Conservation (phyloP, 805 yeast species). For the Lipomyces yamadae region DNA sequence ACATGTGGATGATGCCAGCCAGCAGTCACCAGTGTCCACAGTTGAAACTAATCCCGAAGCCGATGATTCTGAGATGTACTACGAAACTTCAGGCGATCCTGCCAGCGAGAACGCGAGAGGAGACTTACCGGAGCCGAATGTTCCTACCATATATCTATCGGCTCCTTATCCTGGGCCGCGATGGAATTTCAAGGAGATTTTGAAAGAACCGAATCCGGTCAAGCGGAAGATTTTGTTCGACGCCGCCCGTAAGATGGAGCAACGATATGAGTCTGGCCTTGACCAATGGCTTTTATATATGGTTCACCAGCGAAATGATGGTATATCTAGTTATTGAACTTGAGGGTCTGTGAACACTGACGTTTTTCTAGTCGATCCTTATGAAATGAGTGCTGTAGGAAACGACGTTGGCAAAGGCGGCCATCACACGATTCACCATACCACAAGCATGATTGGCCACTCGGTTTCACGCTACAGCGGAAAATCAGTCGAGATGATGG, state of each 20-base stretch:
- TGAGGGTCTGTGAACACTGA: background rate
- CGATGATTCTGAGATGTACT: background rate
- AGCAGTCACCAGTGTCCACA: background rate
- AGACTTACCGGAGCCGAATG: background rate
- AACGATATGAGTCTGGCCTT: constrained; percentile 20
- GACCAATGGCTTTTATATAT: constrained; percentile 31
- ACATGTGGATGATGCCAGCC: background rate
- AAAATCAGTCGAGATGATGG: constrained; percentile 30
- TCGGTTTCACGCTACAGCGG: constrained; percentile 28
- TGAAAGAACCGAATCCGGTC: constrained; percentile 18
- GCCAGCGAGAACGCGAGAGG: background rate
- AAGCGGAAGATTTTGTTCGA: constrained; percentile 24
- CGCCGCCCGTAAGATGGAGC: constrained; percentile 19
- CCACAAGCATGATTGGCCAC: constrained; percentile 29
- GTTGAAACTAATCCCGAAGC: background rate
- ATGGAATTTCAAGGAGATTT: constrained; percentile 11
- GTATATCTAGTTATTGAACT: constrained; percentile 6
- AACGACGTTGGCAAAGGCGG: background rate
- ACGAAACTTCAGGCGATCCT: background rate
- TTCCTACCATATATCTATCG: background rate
- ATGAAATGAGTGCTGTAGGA: background rate
- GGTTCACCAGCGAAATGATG: constrained; percentile 27
- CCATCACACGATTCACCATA: constrained; percentile 20
- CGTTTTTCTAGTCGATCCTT: constrained; percentile 20
- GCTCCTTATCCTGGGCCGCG: constrained; percentile 20